Percentiles rank a stretch among this genome's conserved stretches.
phyloP scores from a whole-genome alignment of 306 rosid species.

The Macrotyloma uniflorum region DNA sequence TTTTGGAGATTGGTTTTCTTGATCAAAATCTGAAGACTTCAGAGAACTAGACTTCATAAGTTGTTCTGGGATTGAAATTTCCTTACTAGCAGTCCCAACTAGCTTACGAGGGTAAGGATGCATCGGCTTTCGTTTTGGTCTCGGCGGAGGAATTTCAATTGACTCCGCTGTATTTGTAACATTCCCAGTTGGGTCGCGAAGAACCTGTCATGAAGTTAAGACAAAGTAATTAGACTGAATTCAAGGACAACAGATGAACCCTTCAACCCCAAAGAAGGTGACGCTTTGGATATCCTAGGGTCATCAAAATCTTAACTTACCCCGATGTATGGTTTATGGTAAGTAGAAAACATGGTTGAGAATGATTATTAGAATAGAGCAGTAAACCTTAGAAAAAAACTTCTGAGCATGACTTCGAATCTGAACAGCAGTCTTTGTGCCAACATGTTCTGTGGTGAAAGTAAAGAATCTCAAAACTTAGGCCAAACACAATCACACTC shows the following conservation, averaged over 20 bases:
- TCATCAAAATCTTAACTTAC: conserved; percentile 37
- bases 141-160: conserved; percentile 86
- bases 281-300: conserved; percentile 32
- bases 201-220: conserved; percentile 46
- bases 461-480: conserved; percentile 26
- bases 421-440: conserved; percentile 90
- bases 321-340: conserved; percentile 19
- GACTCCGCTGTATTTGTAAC: conserved; percentile 42
- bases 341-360: conserved; percentile 35
- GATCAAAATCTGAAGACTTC: conserved; percentile 51
- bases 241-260: conserved; percentile 30
- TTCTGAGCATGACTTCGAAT: conserved; percentile 96
- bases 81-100: conserved; percentile 33
- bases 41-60: conserved; percentile 51
- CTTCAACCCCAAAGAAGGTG: conserved; percentile 24
- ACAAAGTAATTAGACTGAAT: conserved; percentile 31
- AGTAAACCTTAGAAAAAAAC: conserved; percentile 83
- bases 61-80: conserved; percentile 30
- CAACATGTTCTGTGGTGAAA: conserved; percentile 68
- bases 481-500: conserved; percentile 23
- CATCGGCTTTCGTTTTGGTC: conserved; percentile 81
- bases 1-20: conserved; percentile 69
- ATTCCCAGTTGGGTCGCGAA: conserved; percentile 53
- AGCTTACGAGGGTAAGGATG: conserved; percentile 91
- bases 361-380: conserved; percentile 48